Conservation (phyloP, 306 rosid species). For the Hippophae rhamnoides region DNA sequence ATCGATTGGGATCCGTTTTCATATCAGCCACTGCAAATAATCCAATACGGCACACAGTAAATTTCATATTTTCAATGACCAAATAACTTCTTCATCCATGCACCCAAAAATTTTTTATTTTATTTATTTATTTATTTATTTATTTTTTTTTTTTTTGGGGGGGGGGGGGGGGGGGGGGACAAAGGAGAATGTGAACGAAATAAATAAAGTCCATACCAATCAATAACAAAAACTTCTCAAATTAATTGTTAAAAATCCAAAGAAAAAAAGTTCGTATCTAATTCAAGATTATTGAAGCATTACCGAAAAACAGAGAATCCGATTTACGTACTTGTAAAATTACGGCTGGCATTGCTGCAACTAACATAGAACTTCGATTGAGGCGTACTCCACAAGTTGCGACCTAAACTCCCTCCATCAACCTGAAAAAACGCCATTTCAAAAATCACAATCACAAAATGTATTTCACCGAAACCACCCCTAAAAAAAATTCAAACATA, state of each 20-base stretch:
- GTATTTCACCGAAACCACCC: not conserved
- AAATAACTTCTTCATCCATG: not conserved
- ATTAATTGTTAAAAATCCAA: no score
- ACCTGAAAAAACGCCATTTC: conserved; percentile 19
- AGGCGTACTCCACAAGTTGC: conserved; percentile 53
- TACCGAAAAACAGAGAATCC: not conserved
- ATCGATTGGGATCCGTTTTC: conserved; percentile 58
- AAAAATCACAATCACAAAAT: not conserved
- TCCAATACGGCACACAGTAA: conserved; percentile 9
- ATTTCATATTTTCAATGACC: conserved; percentile 1
- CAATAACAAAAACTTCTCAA: no score
- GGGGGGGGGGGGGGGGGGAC: no score
- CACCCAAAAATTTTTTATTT: no score
- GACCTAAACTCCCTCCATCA: conserved; percentile 35
- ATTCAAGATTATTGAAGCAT: no score
- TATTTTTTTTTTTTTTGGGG: no score
- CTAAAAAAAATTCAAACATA: no score
- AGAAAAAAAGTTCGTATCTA: no score
- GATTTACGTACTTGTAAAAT: conserved; percentile 40
- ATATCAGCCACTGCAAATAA: conserved; percentile 45
- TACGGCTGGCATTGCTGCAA: conserved; percentile 49
- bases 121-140: no score
- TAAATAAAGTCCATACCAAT: no score
- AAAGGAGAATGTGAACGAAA: no score
- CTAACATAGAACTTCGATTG: conserved; percentile 38